Percentiles rank a stretch among this genome's conserved stretches.
These are phyloP conservation scores for Rehmannia glutinosa DNA, from an alignment of 257 asterid species.

Conservation along the genomic window DNA sequence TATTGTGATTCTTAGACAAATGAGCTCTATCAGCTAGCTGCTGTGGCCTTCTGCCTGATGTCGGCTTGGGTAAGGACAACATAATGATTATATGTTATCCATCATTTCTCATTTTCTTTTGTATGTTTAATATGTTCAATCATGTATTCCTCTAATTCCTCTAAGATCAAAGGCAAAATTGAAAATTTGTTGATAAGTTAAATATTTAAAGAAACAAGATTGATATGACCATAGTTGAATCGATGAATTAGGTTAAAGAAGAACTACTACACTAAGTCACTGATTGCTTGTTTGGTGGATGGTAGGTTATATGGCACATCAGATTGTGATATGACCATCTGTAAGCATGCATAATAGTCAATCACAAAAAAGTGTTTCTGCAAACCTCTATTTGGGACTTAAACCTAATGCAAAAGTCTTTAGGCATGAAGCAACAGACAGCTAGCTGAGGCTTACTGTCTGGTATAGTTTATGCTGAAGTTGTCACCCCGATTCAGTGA, in stretches of 20 bases:
- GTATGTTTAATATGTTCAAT: constrained; percentile 9
- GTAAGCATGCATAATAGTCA: no score
- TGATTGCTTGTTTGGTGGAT: no score
- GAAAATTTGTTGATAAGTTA: background rate
- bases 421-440: no score
- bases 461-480: no score
- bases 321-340: no score
- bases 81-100: background rate
- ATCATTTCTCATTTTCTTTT: background rate
- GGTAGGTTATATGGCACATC: no score
- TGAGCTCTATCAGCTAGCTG: constrained; percentile 93
- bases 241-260: background rate
- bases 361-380: no score
- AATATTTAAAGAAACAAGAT: constrained; percentile 1
- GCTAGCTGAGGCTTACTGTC: no score
- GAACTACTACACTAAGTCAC: no score
- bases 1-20: constrained; percentile 57
- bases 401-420: no score
- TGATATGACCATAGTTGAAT: background rate
- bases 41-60: constrained; percentile 93
- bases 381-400: no score
- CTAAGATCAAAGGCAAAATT: background rate
- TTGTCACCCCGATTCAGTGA: no score
- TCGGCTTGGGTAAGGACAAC: constrained; percentile 82
- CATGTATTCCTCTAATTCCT: background rate